Base-by-base conservation (phyloP, 176 grass and related monocot species). In the Cenchrus fungigraminus region DNA sequence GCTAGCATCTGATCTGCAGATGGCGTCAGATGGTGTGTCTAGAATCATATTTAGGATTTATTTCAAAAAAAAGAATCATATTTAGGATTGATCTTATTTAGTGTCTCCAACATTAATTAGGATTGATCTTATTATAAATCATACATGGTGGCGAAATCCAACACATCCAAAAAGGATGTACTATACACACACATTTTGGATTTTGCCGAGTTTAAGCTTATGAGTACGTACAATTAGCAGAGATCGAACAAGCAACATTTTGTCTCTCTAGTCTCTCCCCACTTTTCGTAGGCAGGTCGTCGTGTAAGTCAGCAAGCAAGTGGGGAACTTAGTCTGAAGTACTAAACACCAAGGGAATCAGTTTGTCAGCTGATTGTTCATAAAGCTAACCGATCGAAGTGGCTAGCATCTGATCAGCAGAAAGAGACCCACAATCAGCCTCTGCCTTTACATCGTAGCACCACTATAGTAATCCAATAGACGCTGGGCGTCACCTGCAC, bases 371-470 rank as follows among this genome's bases (percentile, higher is more conserved):
- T 45, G 44, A 71, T 72, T 47, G 28, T 34, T 6, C 50, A 3
- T 51, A 52, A 73, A 73, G 22, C 8, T 28, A 50, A 52, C 12
- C 37, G 37, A 40, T 40, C 47, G 15, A 75, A 68, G 61, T 76
- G 61, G 51, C 3, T 50, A 58, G 50, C 49, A 78, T 65, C 37
- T 49, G 45, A 65, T 46, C 12, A 44, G 31, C 44, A 40, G 32
- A 0, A 49, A 58, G 17, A 58, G 17, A 75, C 22, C 7, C 3
- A 19, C 14, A 34, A 52, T 11, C 14, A 34, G 25, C 22, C 61
- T 68, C 3, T 4, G 57, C 16, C 78, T 82, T 87, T 80, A 64
- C 84, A 73, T 14, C 29, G 29, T 73, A 65, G 74, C 45, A 73
- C 20, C 46, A 43, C 73, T 64, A 75, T 55, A 76, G 25, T 82